phyloP scores from a whole-genome alignment of 805 yeast genomes.

The Spathaspora hagerdaliae region DNA sequence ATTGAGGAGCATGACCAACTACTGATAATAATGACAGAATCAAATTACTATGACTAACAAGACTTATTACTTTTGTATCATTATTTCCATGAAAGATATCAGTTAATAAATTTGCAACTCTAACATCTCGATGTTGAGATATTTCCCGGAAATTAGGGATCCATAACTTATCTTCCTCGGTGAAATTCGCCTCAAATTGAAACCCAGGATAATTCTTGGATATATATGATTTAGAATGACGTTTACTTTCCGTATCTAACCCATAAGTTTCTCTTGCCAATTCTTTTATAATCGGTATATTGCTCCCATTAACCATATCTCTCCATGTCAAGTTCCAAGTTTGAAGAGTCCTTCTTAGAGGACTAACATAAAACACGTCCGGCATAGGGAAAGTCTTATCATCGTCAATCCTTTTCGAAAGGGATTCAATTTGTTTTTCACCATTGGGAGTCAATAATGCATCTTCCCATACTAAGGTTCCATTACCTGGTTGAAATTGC shows the following conservation, averaged over 20 bases:
- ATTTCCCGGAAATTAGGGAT: conserved; percentile 18
- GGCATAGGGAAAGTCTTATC: conserved; percentile 20
- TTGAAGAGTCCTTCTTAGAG: conserved; percentile 26
- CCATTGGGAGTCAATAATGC: conserved; percentile 26
- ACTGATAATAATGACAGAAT: conserved; percentile 22
- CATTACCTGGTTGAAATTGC: conserved; percentile 19
- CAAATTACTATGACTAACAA: conserved; percentile 27
- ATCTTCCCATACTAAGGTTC: conserved; percentile 26
- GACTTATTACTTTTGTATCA: conserved; percentile 16
- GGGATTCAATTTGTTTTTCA: conserved; percentile 10
- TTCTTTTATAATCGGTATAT: conserved; percentile 23
- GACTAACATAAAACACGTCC: conserved; percentile 24
- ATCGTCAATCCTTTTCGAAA: conserved; percentile 10
- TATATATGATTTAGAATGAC: conserved; percentile 22
- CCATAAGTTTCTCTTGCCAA: conserved; percentile 30
- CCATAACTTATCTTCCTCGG: conserved; percentile 24
- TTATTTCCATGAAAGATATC: conserved; percentile 22
- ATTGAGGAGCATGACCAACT: conserved; percentile 20
- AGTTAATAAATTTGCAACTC: conserved; percentile 23
- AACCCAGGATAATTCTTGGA: conserved; percentile 14
- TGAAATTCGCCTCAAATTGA: conserved; percentile 22
- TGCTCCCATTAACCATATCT: conserved; percentile 8
- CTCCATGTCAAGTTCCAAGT: conserved; percentile 27
- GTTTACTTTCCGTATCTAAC: conserved; percentile 24
- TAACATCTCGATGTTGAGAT: conserved; percentile 18